These are phyloP conservation scores for Epichloe aotearoae DNA, from an alignment of 2,329 filamentous ascomycete species.

Conservation along the genomic window DNA sequence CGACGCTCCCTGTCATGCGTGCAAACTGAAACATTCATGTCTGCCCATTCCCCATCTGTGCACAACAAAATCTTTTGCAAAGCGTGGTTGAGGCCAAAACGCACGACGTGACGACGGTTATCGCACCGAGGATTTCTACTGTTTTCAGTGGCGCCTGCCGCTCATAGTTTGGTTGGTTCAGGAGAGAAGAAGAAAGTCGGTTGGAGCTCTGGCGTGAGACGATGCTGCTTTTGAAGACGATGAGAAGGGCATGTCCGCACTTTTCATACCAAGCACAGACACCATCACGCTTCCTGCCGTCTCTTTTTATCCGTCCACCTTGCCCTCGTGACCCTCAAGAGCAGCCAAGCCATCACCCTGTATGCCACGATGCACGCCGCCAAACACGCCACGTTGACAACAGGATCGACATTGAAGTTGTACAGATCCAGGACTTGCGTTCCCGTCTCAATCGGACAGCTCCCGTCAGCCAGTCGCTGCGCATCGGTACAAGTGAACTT, in stretches of 20 bases:
- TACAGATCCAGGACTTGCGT: constrained; percentile 56
- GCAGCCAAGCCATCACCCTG: constrained; percentile 45
- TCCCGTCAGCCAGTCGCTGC: constrained; percentile 46
- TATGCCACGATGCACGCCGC: constrained; percentile 53
- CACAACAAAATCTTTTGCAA: constrained; percentile 28
- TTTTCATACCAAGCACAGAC: no score
- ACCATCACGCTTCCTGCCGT: not conserved
- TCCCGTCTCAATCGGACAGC: constrained; percentile 52
- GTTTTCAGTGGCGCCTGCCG: constrained; percentile 9
- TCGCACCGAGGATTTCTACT: constrained; percentile 19
- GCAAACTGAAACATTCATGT: no score
- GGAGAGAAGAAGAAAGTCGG: no score
- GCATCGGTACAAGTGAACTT: constrained; percentile 48
- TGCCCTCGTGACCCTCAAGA: constrained; percentile 41
- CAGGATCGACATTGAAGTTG: constrained; percentile 47
- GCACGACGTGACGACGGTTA: constrained; percentile 17
- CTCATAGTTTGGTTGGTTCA: not conserved
- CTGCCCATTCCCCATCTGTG: no score
- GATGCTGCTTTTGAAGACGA: not conserved
- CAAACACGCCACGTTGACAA: constrained; percentile 48
- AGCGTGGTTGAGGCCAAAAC: constrained; percentile 35
- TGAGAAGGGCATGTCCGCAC: not conserved
- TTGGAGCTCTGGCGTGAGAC: no score
- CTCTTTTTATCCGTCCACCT: constrained; percentile 29
- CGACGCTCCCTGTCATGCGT: no score